Evolutionary conservation across 1,284 basidiomycete genomes (phyloP).

Genomic region (Lignosus rhinocerotis): DNA sequence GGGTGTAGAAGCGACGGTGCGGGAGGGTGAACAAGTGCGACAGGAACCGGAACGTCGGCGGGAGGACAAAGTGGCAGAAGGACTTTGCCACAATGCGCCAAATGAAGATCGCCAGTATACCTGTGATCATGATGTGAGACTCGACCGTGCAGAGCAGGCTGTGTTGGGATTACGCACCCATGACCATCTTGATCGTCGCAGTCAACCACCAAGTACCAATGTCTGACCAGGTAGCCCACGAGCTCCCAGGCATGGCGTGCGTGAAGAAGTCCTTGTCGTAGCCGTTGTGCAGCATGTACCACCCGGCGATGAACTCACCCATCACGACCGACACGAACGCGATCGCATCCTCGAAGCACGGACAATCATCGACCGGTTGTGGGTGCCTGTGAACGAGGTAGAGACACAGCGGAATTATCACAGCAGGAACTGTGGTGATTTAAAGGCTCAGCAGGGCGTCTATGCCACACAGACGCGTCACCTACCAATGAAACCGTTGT

Average conservation of each 20-base stretch:
- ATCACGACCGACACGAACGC: slow-evolving; percentile 86
- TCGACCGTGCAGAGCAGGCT: no score
- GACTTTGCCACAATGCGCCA: slow-evolving; percentile 88
- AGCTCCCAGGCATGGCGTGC: slow-evolving; percentile 58
- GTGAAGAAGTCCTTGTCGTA: slow-evolving; percentile 36
- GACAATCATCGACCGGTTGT: slow-evolving; percentile 93
- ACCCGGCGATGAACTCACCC: slow-evolving; percentile 73
- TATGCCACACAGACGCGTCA: background rate
- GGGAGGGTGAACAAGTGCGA: slow-evolving; percentile 67
- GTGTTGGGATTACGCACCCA: slow-evolving; percentile 41
- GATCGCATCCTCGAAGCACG: slow-evolving; percentile 98
- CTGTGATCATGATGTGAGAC: slow-evolving; percentile 18
- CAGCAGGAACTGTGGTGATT: slow-evolving; percentile 58
- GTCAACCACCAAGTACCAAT: slow-evolving; percentile 55
- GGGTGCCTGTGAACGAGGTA: slow-evolving; percentile 87
- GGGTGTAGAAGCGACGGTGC: slow-evolving; percentile 80
- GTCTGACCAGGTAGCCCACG: slow-evolving; percentile 51
- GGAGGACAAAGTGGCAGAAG: slow-evolving; percentile 70
- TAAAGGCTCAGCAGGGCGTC: background rate
- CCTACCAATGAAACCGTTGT: slow-evolving; percentile 56
- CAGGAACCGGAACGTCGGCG: slow-evolving; percentile 78
- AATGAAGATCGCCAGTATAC: slow-evolving; percentile 73
- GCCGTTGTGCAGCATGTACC: slow-evolving; percentile 48
- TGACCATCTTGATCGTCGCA: slow-evolving; percentile 59
- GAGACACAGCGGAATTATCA: slow-evolving; percentile 66